Percentiles rank a stretch among this genome's conserved stretches.
Evolutionary conservation across 176 grass and related monocot species (phyloP).

Genomic region (Chrysopogon serrulatus): DNA sequence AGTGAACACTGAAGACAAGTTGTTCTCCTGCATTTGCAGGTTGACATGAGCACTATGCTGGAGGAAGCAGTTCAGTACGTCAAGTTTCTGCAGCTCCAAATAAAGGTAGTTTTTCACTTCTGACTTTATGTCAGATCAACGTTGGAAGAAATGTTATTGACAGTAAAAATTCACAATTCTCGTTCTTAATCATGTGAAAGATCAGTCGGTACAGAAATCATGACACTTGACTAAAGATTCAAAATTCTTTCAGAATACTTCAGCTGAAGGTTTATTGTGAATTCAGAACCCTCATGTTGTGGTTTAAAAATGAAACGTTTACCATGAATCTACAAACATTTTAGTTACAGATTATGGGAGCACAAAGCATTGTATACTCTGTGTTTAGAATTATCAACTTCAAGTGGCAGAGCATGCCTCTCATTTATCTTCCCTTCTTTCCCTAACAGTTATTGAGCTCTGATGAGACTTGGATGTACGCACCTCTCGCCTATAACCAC

Average conservation of each 20-base stretch:
- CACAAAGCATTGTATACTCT: neutral
- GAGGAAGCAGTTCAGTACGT: slow-evolving; percentile 49
- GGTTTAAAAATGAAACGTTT: neutral
- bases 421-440: neutral
- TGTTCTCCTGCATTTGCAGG: slow-evolving; percentile 3
- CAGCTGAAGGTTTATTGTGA: neutral
- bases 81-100: slow-evolving; percentile 43
- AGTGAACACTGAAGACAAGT: neutral
- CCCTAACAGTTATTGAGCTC: slow-evolving; percentile 35
- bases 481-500: slow-evolving; percentile 32
- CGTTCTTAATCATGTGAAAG: neutral
- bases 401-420: neutral
- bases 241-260: neutral
- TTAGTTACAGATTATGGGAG: neutral
- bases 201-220: neutral
- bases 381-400: neutral
- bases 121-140: neutral
- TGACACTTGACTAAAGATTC: neutral
- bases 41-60: slow-evolving; percentile 53
- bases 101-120: slow-evolving; percentile 21
- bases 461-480: slow-evolving; percentile 46
- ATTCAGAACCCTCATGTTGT: neutral
- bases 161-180: neutral
- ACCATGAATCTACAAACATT: neutral
- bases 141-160: neutral